These are phyloP conservation scores for Selaginella tamariscina DNA, from an alignment of 75 land plant species.

Conservation along the genomic window DNA sequence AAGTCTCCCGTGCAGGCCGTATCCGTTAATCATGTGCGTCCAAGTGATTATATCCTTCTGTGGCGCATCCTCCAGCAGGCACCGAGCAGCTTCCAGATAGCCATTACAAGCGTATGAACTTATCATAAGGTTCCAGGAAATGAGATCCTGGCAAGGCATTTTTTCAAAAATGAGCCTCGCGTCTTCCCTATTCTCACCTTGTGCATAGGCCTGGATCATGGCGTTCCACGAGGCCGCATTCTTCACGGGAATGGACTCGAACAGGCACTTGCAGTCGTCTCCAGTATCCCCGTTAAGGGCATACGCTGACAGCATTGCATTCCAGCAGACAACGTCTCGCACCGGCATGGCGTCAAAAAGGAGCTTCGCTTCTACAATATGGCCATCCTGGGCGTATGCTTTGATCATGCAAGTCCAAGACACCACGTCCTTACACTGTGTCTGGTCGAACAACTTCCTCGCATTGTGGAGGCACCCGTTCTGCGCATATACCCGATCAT, in stretches of 20 bases:
- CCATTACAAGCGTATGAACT: background rate
- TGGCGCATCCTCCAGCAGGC: background rate
- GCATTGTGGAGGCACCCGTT: background rate
- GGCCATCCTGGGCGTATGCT: background rate
- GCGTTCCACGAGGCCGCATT: background rate
- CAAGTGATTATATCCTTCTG: background rate
- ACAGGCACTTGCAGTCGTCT: background rate
- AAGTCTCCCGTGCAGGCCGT: background rate
- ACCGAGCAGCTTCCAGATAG: background rate
- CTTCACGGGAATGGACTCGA: background rate
- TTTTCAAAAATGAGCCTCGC: background rate
- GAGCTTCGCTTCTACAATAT: background rate
- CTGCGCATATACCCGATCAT: background rate
- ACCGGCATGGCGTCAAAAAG: conserved; percentile 1
- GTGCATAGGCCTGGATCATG: background rate
- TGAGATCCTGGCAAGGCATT: background rate
- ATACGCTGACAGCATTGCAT: background rate
- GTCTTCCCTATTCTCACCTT: background rate
- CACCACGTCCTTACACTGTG: background rate
- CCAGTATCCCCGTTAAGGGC: background rate
- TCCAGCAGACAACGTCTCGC: background rate
- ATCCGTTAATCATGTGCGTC: background rate
- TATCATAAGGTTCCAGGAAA: background rate
- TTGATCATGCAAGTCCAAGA: conserved; percentile 5
- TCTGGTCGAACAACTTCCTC: background rate